A percentile compares a stretch with the other conserved stretches of the same genome.
These are phyloP conservation scores for Dendrothele bispora DNA, from an alignment of 768 basidiomycete species.

Conservation along the genomic window DNA sequence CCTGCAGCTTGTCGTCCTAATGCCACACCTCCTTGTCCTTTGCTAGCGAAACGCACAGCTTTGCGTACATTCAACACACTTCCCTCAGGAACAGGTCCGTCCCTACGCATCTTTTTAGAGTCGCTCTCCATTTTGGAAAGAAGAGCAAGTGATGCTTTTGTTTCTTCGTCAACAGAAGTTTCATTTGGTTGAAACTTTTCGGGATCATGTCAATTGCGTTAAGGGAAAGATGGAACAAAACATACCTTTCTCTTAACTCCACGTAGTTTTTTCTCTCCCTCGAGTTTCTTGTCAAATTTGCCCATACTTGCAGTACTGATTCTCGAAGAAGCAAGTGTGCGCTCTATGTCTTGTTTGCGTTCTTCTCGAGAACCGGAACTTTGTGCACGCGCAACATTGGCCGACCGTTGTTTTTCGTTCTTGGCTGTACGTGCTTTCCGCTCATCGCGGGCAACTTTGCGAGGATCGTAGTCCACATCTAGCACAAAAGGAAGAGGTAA, in stretches of 20 bases:
- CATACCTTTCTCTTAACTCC: constrained; percentile 91
- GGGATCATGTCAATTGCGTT: not conserved
- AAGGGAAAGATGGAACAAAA: not conserved
- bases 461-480: constrained; percentile 84
- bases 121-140: constrained; percentile 76
- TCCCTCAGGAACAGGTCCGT: constrained; percentile 43
- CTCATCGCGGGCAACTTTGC: constrained; percentile 68
- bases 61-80: constrained; percentile 84
- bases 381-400: constrained; percentile 65
- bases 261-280: constrained; percentile 86
- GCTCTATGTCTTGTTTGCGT: constrained; percentile 75
- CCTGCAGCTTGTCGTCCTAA: constrained; percentile 44
- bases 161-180: constrained; percentile 62
- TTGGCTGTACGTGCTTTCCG: constrained; percentile 83
- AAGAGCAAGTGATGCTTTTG: constrained; percentile 70
- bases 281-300: constrained; percentile 84
- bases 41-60: constrained; percentile 77
- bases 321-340: constrained; percentile 72
- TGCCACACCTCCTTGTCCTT: constrained; percentile 63
- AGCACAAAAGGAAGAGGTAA: not conserved
- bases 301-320: constrained; percentile 95
- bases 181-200: constrained; percentile 85
- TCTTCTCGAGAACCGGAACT: constrained; percentile 35
- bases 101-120: constrained; percentile 59
- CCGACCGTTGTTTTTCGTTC: constrained; percentile 75